A percentile compares a stretch with the other conserved stretches of the same genome.
These are phyloP conservation scores for Setaria italica DNA, from an alignment of 202 grass and related monocot genomes.

Conservation along the genomic window DNA sequence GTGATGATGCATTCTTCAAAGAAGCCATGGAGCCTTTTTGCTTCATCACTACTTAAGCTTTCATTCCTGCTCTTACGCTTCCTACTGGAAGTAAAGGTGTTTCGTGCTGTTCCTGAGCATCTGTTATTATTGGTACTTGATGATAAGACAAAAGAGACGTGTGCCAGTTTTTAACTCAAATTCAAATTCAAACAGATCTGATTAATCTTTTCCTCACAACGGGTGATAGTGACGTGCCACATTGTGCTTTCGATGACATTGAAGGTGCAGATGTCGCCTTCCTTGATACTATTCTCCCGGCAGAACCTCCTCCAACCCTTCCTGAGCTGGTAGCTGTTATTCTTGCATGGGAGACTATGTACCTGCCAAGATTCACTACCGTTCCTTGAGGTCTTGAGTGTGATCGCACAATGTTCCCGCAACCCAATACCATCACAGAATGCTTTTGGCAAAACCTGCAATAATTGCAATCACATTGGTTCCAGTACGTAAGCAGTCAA, in stretches of 20 bases:
- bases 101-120: not conserved
- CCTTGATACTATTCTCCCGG: conserved; percentile 20
- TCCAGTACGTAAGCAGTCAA: too few species aligned
- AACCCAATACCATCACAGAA: conserved; percentile 3
- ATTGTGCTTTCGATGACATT: not conserved
- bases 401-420: not conserved
- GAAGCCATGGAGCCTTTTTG: not conserved
- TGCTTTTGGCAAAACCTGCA: not conserved
- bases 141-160: not conserved
- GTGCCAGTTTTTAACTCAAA: not conserved
- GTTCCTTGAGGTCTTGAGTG: not conserved
- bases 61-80: not conserved
- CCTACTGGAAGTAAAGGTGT: not conserved
- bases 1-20: not conserved
- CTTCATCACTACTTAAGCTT: not conserved
- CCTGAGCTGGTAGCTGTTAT: not conserved
- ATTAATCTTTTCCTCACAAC: not conserved
- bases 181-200: not conserved
- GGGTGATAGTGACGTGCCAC: conserved; percentile 4
- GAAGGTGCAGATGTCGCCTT: conserved; percentile 51
- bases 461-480: not conserved
- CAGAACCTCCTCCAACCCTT: conserved; percentile 35
- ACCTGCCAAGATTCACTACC: conserved; percentile 28
- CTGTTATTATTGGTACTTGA: not conserved
- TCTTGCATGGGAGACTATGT: not conserved